Conservation (phyloP, 768 basidiomycete species). For the Naganishia antarctica region DNA sequence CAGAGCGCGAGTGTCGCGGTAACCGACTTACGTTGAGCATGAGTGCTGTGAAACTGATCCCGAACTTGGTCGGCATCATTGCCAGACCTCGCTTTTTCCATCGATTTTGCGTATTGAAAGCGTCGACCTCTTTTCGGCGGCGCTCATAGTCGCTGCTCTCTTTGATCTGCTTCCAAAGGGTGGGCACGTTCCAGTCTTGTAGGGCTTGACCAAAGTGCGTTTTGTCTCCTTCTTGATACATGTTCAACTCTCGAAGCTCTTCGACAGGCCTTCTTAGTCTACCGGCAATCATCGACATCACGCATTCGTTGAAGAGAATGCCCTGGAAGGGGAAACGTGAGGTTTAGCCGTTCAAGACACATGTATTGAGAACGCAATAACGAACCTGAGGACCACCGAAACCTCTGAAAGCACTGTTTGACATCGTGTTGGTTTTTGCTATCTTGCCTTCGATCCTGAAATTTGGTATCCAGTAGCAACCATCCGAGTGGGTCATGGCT, state of each 20-base stretch:
- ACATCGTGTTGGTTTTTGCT: conserved; percentile 39
- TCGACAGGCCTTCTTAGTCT: conserved; percentile 34
- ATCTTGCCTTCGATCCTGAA: conserved; percentile 32
- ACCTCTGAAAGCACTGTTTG: conserved; percentile 36
- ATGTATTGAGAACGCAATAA: not conserved
- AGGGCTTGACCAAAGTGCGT: conserved; percentile 37
- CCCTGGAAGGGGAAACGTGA: conserved; percentile 30
- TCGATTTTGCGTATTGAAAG: conserved; percentile 35
- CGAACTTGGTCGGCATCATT: conserved; percentile 37
- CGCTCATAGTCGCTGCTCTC: conserved; percentile 29
- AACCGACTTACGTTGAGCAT: conserved; percentile 16
- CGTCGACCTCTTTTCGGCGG: conserved; percentile 30
- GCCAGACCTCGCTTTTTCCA: conserved; percentile 36
- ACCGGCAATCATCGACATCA: conserved; percentile 34
- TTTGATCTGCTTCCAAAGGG: conserved; percentile 29
- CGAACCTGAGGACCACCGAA: conserved; percentile 35
- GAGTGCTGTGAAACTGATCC: conserved; percentile 32
- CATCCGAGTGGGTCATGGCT: conserved; percentile 35
- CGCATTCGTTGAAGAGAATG: conserved; percentile 33
- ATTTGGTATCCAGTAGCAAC: conserved; percentile 33
- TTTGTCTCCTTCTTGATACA: conserved; percentile 32
- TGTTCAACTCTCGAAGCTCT: conserved; percentile 34
- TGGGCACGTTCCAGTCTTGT: conserved; percentile 37
- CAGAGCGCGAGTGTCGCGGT: too few species aligned
- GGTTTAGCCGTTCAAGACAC: not conserved